Evolutionary conservation across 805 yeast genomes (phyloP), one percentile per base, ranked within the genome.

Genomic region (Hanseniaspora hatyaiensis): DNA sequence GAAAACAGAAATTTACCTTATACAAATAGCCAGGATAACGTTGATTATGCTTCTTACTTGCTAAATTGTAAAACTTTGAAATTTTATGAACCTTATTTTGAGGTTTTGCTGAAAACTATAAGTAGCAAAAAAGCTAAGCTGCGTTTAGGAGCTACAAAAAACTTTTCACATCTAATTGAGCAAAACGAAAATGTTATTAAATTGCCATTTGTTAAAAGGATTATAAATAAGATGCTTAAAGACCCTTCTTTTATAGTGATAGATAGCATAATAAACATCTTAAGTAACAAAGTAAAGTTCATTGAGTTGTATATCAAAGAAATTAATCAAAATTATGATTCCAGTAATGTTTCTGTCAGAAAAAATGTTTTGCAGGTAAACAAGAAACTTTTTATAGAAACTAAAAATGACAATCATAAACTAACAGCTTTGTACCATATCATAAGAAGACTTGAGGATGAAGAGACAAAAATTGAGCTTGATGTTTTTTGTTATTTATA

Each of bases 211-310:
- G 71, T 85, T 6, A 77, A 71, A 52, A 62, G 62, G 1, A 68
- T 82, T 0, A 65, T 86, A 2, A 64, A 75, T 1, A 65, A 60
- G 8, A 64, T 77, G 39, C 62, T 86, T 32, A 61, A 57, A 4
- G 89, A 82, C 52, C 57, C 71, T 0, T 82, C 86, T 2, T 77
- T 94, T 0, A 71, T 79, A 33, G 89, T 85, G 0, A 70, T 86
- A 50, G 87, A 81, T 55, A 84, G 94, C 0, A 80, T 80, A 2
- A 64, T 86, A 24, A 92, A 83, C 36, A 66, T 86, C 33, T 61
- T 86, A 22, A 70, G 71, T 9, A 69, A 66, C 44, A 74, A 71
- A 47, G 57, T 78, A 33, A 55, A 63, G 2, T 65, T 73, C 18
- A 67, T 68, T 2, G 52, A 59, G 6, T 78, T 73, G 52, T 75